Conservation (phyloP, 2,329 filamentous ascomycete genomes). For the Stachybotrys elegans region DNA sequence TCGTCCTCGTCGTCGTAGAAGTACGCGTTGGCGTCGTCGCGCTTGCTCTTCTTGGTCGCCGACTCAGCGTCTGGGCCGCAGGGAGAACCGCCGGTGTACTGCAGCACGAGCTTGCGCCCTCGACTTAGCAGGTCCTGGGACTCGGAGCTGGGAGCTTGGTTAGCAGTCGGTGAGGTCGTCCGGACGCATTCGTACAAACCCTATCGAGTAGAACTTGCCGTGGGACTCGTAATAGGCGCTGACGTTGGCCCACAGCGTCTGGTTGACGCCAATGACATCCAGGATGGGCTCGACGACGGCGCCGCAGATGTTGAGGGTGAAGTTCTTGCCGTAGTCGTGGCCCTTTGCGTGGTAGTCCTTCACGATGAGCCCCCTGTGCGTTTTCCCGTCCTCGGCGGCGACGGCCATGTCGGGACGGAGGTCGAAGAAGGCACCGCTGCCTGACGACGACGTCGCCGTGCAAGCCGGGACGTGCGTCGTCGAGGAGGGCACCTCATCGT, state of each 20-base stretch:
- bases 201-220: slow-evolving; percentile 68
- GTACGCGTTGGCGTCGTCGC: slow-evolving; percentile 20
- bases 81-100: slow-evolving; percentile 72
- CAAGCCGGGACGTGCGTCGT: slow-evolving; percentile 44
- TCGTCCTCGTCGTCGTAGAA: slow-evolving; percentile 24
- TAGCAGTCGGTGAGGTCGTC: neutral
- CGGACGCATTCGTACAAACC: slow-evolving; percentile 44
- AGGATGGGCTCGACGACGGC: slow-evolving; percentile 64
- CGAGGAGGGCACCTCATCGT: slow-evolving; percentile 32
- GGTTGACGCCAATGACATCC: slow-evolving; percentile 59
- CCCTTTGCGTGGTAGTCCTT: slow-evolving; percentile 61
- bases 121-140: slow-evolving; percentile 50
- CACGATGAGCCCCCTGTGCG: slow-evolving; percentile 31
- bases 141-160: slow-evolving; percentile 31
- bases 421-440: slow-evolving; percentile 55
- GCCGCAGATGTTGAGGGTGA: slow-evolving; percentile 77
- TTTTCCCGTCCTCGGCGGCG: slow-evolving; percentile 36
- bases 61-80: slow-evolving; percentile 49
- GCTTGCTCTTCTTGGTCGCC: slow-evolving; percentile 21
- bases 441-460: slow-evolving; percentile 50
- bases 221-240: slow-evolving; percentile 70
- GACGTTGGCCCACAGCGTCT: slow-evolving; percentile 62
- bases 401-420: slow-evolving; percentile 50
- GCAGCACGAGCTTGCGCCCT: slow-evolving; percentile 70
- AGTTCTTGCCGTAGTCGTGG: slow-evolving; percentile 75